Evolutionary conservation across 2,329 filamentous ascomycete species (phyloP), one percentile per base, ranked within the genome.

Genomic region (Ophiostoma angusticollis): DNA sequence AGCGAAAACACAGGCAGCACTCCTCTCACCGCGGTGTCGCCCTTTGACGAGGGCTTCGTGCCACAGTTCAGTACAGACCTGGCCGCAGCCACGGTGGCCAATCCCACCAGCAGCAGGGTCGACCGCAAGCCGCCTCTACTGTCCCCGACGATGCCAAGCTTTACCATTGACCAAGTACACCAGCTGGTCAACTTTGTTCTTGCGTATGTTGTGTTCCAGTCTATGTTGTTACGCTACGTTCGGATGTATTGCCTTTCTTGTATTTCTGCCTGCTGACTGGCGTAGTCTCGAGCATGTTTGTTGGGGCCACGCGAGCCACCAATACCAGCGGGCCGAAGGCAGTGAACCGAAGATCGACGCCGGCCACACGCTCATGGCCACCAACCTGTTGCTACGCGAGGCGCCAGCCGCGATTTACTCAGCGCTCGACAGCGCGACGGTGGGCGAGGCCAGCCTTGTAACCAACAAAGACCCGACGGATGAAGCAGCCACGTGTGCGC

Each of bases 161-260:
- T 59, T 42, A 59, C 55, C 5, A 50, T 53, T 1, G 52, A 54
- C 4, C 59, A 70, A 47, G 65, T 63, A 23, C 60, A 65, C 30
- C 54, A 57, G 31, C 65, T 59, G 14, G 61, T 72, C 45, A 72
- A 72, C 52, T 70, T 72, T 38, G 68, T 72, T 41, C 56, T 72
- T 17, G 61, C 64, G 68, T 72, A 57, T 47, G 65, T 41, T 16
- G 5, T 25, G 14, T n/a, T 17, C n/a, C 8, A 11, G 9, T 31
- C 7, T 18, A 8, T 29, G 2, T 13, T 16, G 5, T 9, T n/a
- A 3, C n/a, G n/a, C n/a, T n/a, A n/a, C n/a, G n/a, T n/a, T n/a
- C n/a, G n/a, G n/a, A n/a, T n/a, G n/a, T n/a, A n/a, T 35, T 35
- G 9, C 6, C n/a, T 13, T 37, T 12, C 23, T 32, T 29, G 29